Conservation (phyloP, 1,284 basidiomycete genomes). For the Taiwanofungus camphoratus region DNA sequence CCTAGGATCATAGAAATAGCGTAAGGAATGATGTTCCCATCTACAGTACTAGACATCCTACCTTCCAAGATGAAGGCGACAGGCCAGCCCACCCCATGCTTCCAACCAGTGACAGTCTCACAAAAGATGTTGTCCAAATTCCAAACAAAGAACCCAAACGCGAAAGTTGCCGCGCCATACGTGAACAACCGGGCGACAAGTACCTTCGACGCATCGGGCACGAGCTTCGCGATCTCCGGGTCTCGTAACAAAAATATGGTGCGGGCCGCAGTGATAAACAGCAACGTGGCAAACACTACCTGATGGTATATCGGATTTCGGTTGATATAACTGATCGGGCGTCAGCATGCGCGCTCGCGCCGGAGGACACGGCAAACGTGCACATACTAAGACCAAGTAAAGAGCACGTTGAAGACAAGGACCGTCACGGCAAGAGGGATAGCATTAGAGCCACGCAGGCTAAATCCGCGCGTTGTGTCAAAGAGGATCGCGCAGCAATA, state of each 20-base stretch:
- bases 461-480: conserved; percentile 50
- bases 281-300: conserved; percentile 49
- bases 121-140: conserved; percentile 71
- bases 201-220: conserved; percentile 38
- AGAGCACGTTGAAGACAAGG: conserved; percentile 45
- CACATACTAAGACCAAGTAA: conserved; percentile 62
- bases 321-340: conserved; percentile 38
- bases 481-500: conserved; percentile 50
- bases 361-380: not conserved
- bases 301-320: conserved; percentile 68
- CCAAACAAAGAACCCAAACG: conserved; percentile 59
- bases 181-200: conserved; percentile 39
- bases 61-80: conserved; percentile 58
- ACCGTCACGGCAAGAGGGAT: conserved; percentile 36
- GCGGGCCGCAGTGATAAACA: conserved; percentile 41
- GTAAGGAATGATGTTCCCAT: no score
- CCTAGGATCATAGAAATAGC: conserved; percentile 29
- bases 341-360: not conserved
- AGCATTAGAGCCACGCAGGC: conserved; percentile 30
- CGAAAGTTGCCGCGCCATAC: conserved; percentile 44
- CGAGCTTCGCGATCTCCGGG: conserved; percentile 33
- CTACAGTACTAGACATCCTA: no score
- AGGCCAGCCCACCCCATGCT: conserved; percentile 54
- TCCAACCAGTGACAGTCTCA: conserved; percentile 46
- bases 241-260: conserved; percentile 44